These are phyloP conservation scores for Neopestalotiopsis rosae DNA, from an alignment of 2,329 filamentous ascomycete genomes.

Conservation along the genomic window DNA sequence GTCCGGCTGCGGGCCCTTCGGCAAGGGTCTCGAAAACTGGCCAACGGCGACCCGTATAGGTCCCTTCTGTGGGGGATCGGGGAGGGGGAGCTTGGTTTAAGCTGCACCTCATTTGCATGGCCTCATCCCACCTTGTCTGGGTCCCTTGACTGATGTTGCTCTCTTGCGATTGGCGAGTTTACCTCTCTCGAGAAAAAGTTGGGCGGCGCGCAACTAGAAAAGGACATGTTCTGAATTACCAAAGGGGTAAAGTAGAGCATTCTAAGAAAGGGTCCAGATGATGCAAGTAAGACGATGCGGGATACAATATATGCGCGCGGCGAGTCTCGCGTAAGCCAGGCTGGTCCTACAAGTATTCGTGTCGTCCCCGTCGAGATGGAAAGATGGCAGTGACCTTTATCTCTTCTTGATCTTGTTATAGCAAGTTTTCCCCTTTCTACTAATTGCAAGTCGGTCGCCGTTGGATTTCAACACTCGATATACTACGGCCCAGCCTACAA, in stretches of 20 bases:
- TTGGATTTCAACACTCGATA: too few species aligned
- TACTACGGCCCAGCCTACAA: too few species aligned
- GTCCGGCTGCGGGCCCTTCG: not conserved
- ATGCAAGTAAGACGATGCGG: not conserved
- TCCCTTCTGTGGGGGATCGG: not conserved
- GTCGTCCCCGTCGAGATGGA: not conserved
- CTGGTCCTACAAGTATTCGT: slow-evolving; percentile 1
- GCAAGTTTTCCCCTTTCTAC: too few species aligned
- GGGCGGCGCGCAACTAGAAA: not conserved
- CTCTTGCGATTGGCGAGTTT: slow-evolving; percentile 2
- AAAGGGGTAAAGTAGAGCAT: not conserved
- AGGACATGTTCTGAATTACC: not conserved
- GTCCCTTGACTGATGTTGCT: not conserved
- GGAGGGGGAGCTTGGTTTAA: not conserved
- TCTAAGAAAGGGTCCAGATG: not conserved
- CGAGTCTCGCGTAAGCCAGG: not conserved
- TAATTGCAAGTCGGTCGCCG: too few species aligned
- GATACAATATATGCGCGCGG: not conserved
- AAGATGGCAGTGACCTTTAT: not conserved
- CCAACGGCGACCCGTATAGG: not conserved
- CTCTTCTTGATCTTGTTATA: not conserved
- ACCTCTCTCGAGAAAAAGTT: not conserved
- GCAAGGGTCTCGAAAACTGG: slow-evolving; percentile 14
- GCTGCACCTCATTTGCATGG: not conserved
- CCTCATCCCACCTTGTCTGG: not conserved